A percentile compares a stretch with the other conserved stretches of the same genome.
Evolutionary conservation across 2,329 filamentous ascomycete species (phyloP).

Genomic region (Nothophaeocryptopus gaeumannii): DNA sequence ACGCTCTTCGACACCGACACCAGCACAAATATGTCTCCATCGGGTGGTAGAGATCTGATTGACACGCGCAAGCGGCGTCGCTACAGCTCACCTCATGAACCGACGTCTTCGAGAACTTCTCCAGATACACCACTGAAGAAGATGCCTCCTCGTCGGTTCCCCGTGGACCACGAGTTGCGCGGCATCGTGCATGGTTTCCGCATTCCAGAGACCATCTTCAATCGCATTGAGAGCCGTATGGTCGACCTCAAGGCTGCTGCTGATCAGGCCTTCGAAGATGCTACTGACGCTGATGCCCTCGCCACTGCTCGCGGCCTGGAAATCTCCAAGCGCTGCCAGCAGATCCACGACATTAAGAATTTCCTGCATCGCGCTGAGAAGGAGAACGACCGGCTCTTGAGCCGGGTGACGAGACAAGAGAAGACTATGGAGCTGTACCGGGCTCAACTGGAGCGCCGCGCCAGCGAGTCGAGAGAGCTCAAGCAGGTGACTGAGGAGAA

Average conservation of each 20-base stretch:
- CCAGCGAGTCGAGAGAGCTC: background rate
- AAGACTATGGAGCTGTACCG: background rate
- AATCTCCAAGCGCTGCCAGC: constrained; percentile 9
- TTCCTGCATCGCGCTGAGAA: background rate
- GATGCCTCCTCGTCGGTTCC: background rate
- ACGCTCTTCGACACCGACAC: background rate
- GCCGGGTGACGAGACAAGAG: too few species aligned
- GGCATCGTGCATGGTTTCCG: background rate
- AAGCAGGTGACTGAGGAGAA: constrained; percentile 9
- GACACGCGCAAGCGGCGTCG: background rate
- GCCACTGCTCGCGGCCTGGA: constrained; percentile 3
- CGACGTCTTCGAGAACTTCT: background rate
- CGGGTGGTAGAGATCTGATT: background rate
- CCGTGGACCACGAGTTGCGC: background rate
- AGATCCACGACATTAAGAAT: constrained; percentile 1
- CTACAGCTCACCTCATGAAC: background rate
- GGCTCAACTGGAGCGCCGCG: background rate
- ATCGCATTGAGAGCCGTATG: background rate
- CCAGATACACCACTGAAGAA: background rate
- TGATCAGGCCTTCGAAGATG: background rate
- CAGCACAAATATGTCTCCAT: background rate
- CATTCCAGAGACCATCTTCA: background rate
- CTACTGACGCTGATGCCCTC: background rate
- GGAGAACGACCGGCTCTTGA: background rate
- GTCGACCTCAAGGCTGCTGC: constrained; percentile 1